Base-by-base conservation (phyloP, 345 rosid species). In the Mangifera indica region DNA sequence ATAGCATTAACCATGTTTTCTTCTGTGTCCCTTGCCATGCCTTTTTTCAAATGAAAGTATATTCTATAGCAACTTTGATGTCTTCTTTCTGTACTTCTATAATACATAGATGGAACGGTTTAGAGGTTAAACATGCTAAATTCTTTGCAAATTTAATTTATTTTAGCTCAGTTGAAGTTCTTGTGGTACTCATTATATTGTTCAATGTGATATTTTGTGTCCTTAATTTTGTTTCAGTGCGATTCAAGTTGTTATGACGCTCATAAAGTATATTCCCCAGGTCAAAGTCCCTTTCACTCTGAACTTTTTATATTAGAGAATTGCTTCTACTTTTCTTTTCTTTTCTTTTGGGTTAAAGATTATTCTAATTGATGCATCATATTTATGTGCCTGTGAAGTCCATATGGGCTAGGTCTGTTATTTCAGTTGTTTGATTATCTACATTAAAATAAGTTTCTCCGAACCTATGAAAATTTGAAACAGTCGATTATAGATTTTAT, bases 251-350 rank as follows among this genome's bases (percentile, higher is more conserved):
- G 69, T 74, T 58, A 93, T 93, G 97, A 90, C 97, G 8, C 79
- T 80, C 44, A 80, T 93, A 78, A 93, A 93, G 79, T 91, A 93
- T 75, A 88, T 88, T 73, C 97, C 97, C 29, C 97, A 91, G 94
- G 98, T 91, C 60, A 77, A 79, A 54, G 65, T 48, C 52, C 32
- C 8, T n/a, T 74, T 68, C 7, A 10, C 20, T 24, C 32, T 29
- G 32, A 29, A 29, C 32, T 29, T 29, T 29, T 29, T 29, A 29
- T 29, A 29, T 29, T 29, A 29, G 1, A 29, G 32, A 29, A 29
- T 1, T 29, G 2, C 32, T 29, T 29, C n/a, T n/a, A n/a, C n/a
- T n/a, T n/a, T n/a, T n/a, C n/a, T n/a, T n/a, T n/a, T n/a, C n/a
- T n/a, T n/a, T n/a, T n/a, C n/a, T n/a, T n/a, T n/a, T n/a, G n/a